A percentile compares a stretch with the other conserved stretches of the same genome.
phyloP scores from a whole-genome alignment of 352 stramenopile species.

The Phytophthora fragariae region DNA sequence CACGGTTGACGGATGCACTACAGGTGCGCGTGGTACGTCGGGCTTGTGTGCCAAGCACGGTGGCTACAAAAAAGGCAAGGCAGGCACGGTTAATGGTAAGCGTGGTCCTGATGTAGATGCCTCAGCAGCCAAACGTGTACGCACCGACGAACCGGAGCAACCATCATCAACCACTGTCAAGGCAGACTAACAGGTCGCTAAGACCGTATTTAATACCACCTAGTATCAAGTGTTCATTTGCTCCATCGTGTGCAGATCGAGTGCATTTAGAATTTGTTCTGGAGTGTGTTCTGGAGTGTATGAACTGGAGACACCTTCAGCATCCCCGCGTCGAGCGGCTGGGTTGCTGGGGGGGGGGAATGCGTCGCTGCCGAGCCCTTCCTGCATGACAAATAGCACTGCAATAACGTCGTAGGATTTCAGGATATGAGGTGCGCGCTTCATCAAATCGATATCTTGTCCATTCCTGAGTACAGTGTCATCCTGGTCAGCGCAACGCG shows the following conservation, averaged over 20 bases:
- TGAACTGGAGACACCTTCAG: conserved; percentile 48
- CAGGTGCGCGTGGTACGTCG: conserved; percentile 76
- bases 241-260: background rate
- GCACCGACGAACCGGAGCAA: conserved; percentile 21
- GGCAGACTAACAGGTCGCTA: conserved; percentile 35
- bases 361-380: conserved; percentile 38
- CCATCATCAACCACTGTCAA: conserved; percentile 14
- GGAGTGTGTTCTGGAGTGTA: background rate
- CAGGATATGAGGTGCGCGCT: background rate
- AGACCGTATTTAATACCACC: conserved; percentile 41
- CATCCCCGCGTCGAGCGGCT: conserved; percentile 72
- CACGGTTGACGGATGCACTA: conserved; percentile 73
- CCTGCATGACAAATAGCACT: background rate
- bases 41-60: conserved; percentile 83
- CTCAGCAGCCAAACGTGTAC: conserved; percentile 26
- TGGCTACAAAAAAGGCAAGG: conserved; percentile 74
- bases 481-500: conserved; percentile 6
- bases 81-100: conserved; percentile 17
- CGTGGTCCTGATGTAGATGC: conserved; percentile 16
- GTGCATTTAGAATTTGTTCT: background rate
- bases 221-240: conserved; percentile 23
- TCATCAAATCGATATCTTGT: conserved; percentile 5
- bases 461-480: background rate
- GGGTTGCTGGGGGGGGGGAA: conserved; percentile 48
- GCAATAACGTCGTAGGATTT: background rate